phyloP scores from a whole-genome alignment of 2,329 filamentous ascomycete genomes.

The Bipolaris oryzae region DNA sequence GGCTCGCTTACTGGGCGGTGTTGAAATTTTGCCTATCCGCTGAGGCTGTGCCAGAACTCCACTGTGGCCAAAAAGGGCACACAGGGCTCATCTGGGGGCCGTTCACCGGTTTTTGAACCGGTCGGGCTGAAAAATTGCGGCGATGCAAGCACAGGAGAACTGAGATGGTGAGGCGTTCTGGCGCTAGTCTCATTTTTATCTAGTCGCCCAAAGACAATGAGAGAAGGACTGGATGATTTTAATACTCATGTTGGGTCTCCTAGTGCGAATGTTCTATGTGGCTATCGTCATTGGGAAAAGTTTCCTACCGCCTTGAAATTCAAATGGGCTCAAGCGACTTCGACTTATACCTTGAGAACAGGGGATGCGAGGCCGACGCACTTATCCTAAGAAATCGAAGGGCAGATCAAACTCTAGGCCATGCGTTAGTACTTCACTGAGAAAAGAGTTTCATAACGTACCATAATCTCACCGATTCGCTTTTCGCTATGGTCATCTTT shows the following conservation, averaged over 20 bases:
- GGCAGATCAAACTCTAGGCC: neutral
- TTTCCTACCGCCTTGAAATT: neutral
- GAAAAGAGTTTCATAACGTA: neutral
- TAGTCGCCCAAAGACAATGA: neutral
- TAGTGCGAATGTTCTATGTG: neutral
- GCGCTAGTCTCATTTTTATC: neutral
- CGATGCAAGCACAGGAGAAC: conserved; percentile 1
- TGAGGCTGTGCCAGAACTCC: too few species aligned
- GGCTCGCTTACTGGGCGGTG: neutral
- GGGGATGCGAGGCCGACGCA: neutral
- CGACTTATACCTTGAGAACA: neutral
- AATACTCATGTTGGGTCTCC: neutral
- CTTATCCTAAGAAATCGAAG: neutral
- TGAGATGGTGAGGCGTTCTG: neutral
- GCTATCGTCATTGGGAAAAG: neutral
- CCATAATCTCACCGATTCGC: conserved; percentile 7
- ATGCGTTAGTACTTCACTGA: neutral
- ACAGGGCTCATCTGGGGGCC: too few species aligned
- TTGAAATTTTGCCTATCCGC: too few species aligned
- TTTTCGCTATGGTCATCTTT: conserved; percentile 2
- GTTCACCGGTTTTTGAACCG: too few species aligned
- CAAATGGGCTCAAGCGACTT: too few species aligned
- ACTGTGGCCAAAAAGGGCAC: too few species aligned
- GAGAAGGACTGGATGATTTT: too few species aligned
- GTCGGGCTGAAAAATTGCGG: neutral